A percentile compares a stretch with the other conserved stretches of the same genome.
Conservation (phyloP, 169 alveolate species). For the Cryptosporidium tyzzeri region DNA sequence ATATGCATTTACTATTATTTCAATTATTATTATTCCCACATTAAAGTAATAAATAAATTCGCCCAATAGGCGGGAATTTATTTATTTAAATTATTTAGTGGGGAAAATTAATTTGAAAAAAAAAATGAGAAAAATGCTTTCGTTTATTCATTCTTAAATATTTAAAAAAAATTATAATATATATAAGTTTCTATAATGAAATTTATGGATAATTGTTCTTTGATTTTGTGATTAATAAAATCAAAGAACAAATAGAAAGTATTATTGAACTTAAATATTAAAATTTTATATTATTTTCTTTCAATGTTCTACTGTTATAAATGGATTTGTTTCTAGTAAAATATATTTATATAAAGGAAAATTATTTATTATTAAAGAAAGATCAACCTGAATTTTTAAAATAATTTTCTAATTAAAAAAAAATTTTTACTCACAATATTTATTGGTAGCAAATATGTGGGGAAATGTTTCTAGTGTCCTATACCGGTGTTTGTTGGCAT, state of each 20-base stretch:
- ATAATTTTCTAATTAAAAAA: neutral
- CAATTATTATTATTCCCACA: conserved; percentile 14
- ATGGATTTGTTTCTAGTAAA: neutral
- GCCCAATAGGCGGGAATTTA: conserved; percentile 5
- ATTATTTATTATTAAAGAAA: too few relatives aligned
- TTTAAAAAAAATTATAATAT: too few relatives aligned
- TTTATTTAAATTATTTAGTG: neutral
- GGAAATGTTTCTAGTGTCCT: conserved; percentile 9
- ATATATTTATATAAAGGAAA: too few relatives aligned
- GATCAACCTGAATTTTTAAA: too few relatives aligned
- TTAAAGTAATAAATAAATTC: neutral
- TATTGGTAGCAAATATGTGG: neutral
- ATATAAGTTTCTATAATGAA: too few relatives aligned
- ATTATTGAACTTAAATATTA: neutral
- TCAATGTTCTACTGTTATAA: too few relatives aligned
- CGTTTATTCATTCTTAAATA: too few relatives aligned
- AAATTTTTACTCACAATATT: neutral
- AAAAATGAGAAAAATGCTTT: too few relatives aligned
- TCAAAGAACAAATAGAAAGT: neutral
- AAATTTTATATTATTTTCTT: too few relatives aligned
- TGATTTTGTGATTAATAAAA: too few relatives aligned
- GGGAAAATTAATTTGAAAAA: neutral
- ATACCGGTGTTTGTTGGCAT: conserved; percentile 43
- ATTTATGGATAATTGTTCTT: neutral
- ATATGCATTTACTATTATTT: conserved; percentile 17